These are phyloP conservation scores for Hypoxylon sp. DNA, from an alignment of 2,329 filamentous ascomycete genomes.

Conservation along the genomic window DNA sequence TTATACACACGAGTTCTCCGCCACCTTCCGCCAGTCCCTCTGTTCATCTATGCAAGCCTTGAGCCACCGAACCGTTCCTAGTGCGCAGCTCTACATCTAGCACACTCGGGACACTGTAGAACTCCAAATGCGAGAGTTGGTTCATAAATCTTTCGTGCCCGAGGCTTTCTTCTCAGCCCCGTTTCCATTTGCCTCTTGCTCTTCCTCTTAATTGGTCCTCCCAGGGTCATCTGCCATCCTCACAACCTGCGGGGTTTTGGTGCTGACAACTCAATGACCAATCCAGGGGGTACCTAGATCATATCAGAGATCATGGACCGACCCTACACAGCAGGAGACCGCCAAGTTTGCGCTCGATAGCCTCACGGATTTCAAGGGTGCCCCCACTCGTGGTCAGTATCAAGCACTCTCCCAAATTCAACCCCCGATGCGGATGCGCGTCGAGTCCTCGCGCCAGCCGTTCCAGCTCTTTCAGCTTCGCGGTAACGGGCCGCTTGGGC, in stretches of 20 bases:
- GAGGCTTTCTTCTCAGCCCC: neutral
- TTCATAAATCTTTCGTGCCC: neutral
- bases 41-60: neutral
- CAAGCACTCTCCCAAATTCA: slow-evolving; percentile 86
- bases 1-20: slow-evolving; percentile 11
- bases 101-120: neutral
- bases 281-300: neutral
- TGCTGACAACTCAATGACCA: neutral
- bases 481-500: slow-evolving; percentile 79
- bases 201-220: neutral
- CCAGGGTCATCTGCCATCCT: neutral
- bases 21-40: neutral
- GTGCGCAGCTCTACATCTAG: no score
- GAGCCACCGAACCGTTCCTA: neutral
- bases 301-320: slow-evolving; percentile 39
- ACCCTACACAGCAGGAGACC: slow-evolving; percentile 84
- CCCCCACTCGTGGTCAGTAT: slow-evolving; percentile 84
- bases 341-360: slow-evolving; percentile 83
- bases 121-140: neutral
- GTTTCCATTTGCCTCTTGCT: neutral
- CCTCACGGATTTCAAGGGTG: slow-evolving; percentile 85
- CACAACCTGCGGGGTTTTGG: neutral
- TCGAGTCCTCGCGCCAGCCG: slow-evolving; percentile 78
- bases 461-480: slow-evolving; percentile 73
- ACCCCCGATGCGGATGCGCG: slow-evolving; percentile 71